phyloP scores from a whole-genome alignment of 2,329 filamentous ascomycete species.

The Epichloe glyceriae region DNA sequence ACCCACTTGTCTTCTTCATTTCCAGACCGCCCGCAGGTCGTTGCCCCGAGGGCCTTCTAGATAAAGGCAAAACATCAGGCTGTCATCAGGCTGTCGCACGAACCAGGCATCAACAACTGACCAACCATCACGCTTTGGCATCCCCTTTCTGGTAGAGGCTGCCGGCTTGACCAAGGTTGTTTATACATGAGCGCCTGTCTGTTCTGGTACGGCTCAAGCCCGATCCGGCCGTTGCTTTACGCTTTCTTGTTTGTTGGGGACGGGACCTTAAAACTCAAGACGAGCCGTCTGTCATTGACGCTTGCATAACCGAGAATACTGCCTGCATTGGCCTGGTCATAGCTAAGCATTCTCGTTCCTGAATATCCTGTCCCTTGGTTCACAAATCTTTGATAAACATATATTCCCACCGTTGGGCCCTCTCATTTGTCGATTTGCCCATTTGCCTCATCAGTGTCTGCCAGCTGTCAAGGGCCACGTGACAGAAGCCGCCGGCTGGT shows the following conservation, averaged over 20 bases:
- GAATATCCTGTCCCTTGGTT: not conserved
- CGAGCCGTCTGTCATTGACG: too few relatives aligned
- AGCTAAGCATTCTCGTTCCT: not conserved
- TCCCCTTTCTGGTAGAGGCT: not conserved
- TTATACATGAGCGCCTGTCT: too few relatives aligned
- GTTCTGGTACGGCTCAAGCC: too few relatives aligned
- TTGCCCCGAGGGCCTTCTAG: too few relatives aligned
- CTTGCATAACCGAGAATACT: not conserved
- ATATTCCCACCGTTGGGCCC: not conserved
- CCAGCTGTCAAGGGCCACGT: not conserved
- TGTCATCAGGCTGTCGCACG: not conserved
- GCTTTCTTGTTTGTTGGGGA: not conserved
- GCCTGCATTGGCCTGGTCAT: not conserved
- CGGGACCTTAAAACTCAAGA: too few relatives aligned
- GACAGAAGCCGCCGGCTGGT: not conserved
- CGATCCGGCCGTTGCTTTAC: not conserved
- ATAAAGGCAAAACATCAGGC: too few relatives aligned
- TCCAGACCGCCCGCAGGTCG: not conserved
- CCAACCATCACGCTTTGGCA: not conserved
- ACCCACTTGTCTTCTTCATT: not conserved
- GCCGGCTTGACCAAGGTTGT: not conserved
- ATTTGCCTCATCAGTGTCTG: not conserved
- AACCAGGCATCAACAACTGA: too few relatives aligned
- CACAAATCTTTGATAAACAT: not conserved
- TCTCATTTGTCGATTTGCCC: not conserved